A percentile compares a stretch with the other conserved stretches of the same genome.
phyloP scores from a whole-genome alignment of 2,329 filamentous ascomycete species.

The Lithohypha guttulata region DNA sequence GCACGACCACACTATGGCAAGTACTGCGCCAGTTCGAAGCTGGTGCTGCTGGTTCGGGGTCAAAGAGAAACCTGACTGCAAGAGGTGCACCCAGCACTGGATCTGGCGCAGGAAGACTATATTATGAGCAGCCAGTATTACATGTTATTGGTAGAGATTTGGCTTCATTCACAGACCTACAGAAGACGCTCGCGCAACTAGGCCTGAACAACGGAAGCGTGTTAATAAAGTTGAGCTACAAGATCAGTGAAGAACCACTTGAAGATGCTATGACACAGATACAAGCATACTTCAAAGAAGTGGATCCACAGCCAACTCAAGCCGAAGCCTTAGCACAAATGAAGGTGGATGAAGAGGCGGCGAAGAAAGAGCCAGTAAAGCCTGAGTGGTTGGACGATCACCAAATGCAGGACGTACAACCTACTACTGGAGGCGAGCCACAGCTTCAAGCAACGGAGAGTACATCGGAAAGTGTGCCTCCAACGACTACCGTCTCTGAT shows the following conservation, averaged over 20 bases:
- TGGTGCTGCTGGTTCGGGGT: conserved; percentile 50
- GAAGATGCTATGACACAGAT: conserved; percentile 81
- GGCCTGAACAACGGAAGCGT: conserved; percentile 78
- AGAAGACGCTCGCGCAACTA: conserved; percentile 78
- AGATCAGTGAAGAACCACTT: conserved; percentile 62
- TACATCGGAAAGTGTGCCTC: conserved; percentile 13
- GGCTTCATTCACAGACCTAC: conserved; percentile 65
- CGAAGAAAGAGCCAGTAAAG: conserved; percentile 10
- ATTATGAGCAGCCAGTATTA: conserved; percentile 78
- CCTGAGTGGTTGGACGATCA: conserved; percentile 12
- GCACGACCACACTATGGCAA: conserved; percentile 79
- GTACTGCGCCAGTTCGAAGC: conserved; percentile 84
- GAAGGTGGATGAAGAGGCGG: conserved; percentile 5
- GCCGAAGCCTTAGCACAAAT: conserved; percentile 10
- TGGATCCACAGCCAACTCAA: conserved; percentile 19
- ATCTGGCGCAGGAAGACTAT: conserved; percentile 60
- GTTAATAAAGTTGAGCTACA: conserved; percentile 67
- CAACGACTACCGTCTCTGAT: conserved; percentile 21
- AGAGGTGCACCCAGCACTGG: conserved; percentile 58
- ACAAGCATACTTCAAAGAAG: conserved; percentile 32
- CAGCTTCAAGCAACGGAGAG: conserved; percentile 3
- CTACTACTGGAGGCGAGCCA: conserved; percentile 4
- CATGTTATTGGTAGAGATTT: conserved; percentile 75
- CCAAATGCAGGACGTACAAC: conserved; percentile 9
- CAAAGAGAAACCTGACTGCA: conserved; percentile 66